Base-by-base conservation (phyloP, 371 early-diverging fungal genomes). In the Saksenaea oblongispora region DNA sequence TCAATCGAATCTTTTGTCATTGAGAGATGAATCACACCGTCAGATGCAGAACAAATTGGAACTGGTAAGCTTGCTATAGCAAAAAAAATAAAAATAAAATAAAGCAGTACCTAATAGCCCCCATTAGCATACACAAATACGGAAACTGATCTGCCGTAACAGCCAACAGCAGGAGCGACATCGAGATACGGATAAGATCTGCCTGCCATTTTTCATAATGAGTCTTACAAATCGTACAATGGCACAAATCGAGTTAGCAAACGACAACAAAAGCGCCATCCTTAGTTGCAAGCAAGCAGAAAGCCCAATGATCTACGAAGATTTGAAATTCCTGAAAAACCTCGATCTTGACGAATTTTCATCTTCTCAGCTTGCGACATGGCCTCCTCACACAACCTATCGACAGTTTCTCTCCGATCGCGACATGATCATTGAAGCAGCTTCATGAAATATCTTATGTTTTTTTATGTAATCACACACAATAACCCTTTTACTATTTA, bases 401-500 rank as follows among this genome's bases (percentile, higher is more conserved):
- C 51, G 22, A 22, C 51, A 47, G 4, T 47, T 18, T 47, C 51
- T 47, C 17, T 18, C 17, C 22, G 51, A 47, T 22, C n/a, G 22
- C 8, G 51, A 47, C 22, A 22, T 47, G 22, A 47, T 47, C 24
- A 47, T 47, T 11, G 51, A 47, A 47, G 51, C 51, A n/a, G 51
- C 51, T 18, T 47, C 24, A 47, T 47, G 51, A 47, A 47, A 47
- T 47, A 17, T 22, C 22, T 22, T 47, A n/a, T 47, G 22, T 47
- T n/a, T 47, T 44, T 22, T 18, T 47, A 47, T 47, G 51, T 47
- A 47, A 47, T 47, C 51, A 47, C 51, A 47, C 51, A 47, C 51
- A 47, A 47, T 44, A 18, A 47, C 10, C 24, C 5, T 22, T 47
- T 47, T n/a, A 22, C 51, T 47, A 47, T 26, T 22, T 3, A 26